Percentiles rank a stretch among this genome's conserved stretches.
These are phyloP conservation scores for Blastocystis hominis DNA, from an alignment of 352 stramenopile species.

Conservation along the genomic window DNA sequence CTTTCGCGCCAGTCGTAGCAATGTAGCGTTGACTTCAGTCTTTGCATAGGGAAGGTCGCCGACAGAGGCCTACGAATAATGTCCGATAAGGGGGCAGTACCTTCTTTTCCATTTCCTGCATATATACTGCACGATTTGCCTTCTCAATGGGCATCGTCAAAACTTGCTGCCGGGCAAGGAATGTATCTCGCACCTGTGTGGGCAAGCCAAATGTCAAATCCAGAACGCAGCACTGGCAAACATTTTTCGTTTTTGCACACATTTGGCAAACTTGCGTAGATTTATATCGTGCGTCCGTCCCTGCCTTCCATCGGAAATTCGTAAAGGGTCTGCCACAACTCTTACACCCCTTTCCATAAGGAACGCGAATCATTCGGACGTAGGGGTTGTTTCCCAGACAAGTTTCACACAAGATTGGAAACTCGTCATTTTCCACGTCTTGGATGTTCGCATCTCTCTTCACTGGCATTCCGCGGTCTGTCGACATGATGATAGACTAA, in stretches of 20 bases:
- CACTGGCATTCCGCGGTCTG: constrained; percentile 73
- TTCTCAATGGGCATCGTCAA: constrained; percentile 74
- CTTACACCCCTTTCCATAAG: constrained; percentile 88
- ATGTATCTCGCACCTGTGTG: constrained; percentile 54
- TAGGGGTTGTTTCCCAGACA: constrained; percentile 97
- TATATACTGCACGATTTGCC: constrained; percentile 77
- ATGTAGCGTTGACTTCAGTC: constrained; percentile 67
- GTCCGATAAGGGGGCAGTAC: constrained; percentile 71
- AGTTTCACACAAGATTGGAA: constrained; percentile 91
- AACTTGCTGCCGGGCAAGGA: constrained; percentile 62
- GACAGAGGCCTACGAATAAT: constrained; percentile 64
- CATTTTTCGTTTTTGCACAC: constrained; percentile 96
- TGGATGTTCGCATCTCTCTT: constrained; percentile 60
- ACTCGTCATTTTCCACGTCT: constrained; percentile 79
- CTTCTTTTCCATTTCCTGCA: constrained; percentile 79
- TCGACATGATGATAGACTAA: constrained; percentile 69
- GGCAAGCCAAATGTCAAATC: constrained; percentile 87
- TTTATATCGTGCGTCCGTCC: constrained; percentile 90
- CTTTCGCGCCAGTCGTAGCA: constrained; percentile 71
- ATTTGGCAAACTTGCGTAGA: constrained; percentile 90
- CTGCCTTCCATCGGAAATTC: constrained; percentile 91
- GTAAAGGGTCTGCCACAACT: constrained; percentile 93
- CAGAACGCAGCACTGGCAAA: constrained; percentile 95
- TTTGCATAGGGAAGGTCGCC: constrained; percentile 55
- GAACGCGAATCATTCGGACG: constrained; percentile 95